phyloP scores from a whole-genome alignment of 768 basidiomycete genomes.

The Hygrocybe punicea region DNA sequence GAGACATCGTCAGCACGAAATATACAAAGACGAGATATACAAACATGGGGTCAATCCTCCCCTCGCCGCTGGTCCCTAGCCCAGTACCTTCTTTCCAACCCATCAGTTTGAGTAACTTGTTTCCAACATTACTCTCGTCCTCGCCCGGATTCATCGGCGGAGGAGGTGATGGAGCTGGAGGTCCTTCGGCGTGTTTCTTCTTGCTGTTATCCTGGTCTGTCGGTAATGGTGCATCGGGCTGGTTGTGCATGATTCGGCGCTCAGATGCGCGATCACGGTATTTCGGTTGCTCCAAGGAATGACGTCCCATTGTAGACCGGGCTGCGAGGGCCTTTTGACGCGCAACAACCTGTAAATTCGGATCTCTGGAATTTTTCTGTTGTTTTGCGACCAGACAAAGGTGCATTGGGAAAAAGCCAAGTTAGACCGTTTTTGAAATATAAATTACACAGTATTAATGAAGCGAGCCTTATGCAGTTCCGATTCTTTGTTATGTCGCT shows the following conservation, averaged over 20 bases:
- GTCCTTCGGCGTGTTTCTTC: slow-evolving; percentile 51
- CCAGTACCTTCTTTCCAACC: slow-evolving; percentile 93
- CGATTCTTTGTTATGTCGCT: slow-evolving; percentile 89
- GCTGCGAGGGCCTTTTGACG: slow-evolving; percentile 57
- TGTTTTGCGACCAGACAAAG: slow-evolving; percentile 3
- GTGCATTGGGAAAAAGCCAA: slow-evolving; percentile 18
- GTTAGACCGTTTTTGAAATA: slow-evolving; percentile 12
- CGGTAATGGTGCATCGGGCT: slow-evolving; percentile 78
- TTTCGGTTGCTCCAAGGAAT: slow-evolving; percentile 56
- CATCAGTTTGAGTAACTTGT: slow-evolving; percentile 95
- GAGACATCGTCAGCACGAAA: slow-evolving; percentile 6
- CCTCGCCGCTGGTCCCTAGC: slow-evolving; percentile 76
- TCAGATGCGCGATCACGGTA: slow-evolving; percentile 96
- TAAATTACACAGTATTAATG: slow-evolving; percentile 40
- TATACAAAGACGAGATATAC: slow-evolving; percentile 25
- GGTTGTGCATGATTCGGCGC: slow-evolving; percentile 85
- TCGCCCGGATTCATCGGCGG: slow-evolving; percentile 66
- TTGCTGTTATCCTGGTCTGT: slow-evolving; percentile 32
- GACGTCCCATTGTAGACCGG: slow-evolving; percentile 28
- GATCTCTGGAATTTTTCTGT: slow-evolving; percentile 85
- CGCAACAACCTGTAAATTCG: slow-evolving; percentile 67
- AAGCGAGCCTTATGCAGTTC: slow-evolving; percentile 87
- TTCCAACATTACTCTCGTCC: slow-evolving; percentile 85
- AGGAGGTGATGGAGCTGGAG: slow-evolving; percentile 59
- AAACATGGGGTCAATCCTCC: slow-evolving; percentile 84